Conservation (phyloP, 148 eudicot genomes). For the Cornus suecica region DNA sequence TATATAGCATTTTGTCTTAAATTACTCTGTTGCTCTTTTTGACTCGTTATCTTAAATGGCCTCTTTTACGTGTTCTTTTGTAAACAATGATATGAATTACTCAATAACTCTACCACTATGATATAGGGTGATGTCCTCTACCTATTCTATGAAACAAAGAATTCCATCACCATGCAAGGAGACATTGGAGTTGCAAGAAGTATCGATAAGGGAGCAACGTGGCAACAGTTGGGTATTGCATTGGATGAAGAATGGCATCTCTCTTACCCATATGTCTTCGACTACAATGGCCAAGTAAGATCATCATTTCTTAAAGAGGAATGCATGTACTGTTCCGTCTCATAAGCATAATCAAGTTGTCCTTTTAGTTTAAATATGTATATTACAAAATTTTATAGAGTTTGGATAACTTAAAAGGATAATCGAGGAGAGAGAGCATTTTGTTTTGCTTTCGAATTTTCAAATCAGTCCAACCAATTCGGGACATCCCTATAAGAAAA, state of each 20-base stretch:
- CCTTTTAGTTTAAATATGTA: too few species aligned
- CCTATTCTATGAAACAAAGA: slow-evolving; percentile 83
- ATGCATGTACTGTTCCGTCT: not conserved
- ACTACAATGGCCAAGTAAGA: slow-evolving; percentile 67
- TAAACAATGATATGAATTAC: not conserved
- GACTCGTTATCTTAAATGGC: not conserved
- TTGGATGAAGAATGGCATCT: slow-evolving; percentile 98
- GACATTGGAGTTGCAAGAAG: slow-evolving; percentile 96
- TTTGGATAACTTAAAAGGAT: too few species aligned
- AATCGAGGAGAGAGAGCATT: too few species aligned
- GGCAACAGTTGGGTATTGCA: slow-evolving; percentile 87
- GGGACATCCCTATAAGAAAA: too few species aligned
- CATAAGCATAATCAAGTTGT: too few species aligned
- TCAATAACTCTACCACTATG: not conserved
- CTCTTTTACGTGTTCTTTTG: not conserved
- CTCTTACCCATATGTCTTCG: slow-evolving; percentile 83
- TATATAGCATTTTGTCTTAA: not conserved
- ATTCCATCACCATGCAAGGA: slow-evolving; percentile 86
- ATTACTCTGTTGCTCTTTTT: not conserved
- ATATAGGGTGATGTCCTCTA: slow-evolving; percentile 70
- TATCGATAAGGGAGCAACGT: slow-evolving; percentile 80
- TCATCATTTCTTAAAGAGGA: not conserved
- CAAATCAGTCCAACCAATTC: too few species aligned
- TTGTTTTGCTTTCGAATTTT: too few species aligned
- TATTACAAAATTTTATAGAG: too few species aligned